These are phyloP conservation scores for Rhamnella rubrinervis DNA, from an alignment of 331 rosid species.

Conservation along the genomic window DNA sequence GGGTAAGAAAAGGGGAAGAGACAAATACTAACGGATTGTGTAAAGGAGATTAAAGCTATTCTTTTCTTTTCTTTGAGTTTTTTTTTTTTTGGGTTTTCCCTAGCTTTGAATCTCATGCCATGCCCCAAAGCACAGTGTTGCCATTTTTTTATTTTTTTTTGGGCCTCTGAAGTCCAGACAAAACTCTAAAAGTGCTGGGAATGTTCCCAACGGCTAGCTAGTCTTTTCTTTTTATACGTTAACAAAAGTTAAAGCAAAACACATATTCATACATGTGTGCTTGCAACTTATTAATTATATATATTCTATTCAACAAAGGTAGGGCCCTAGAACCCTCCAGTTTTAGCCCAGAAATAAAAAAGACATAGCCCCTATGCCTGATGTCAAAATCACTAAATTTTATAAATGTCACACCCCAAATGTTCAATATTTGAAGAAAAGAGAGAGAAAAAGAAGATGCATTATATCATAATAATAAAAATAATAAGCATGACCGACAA, in stretches of 20 bases:
- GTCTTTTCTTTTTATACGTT: constrained; percentile 27
- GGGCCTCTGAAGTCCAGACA: constrained; percentile 33
- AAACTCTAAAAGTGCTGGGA: constrained; percentile 48
- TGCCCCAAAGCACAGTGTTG: constrained; percentile 26
- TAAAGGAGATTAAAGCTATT: constrained; percentile 19
- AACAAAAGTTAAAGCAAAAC: constrained; percentile 23
- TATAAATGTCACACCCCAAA: constrained; percentile 9
- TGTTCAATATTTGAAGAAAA: background rate
- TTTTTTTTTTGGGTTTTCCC: background rate
- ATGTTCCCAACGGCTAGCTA: constrained; percentile 67
- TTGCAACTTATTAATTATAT: background rate
- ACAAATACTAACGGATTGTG: constrained; percentile 19
- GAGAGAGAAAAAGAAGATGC: too few species aligned
- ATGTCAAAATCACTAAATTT: constrained; percentile 35
- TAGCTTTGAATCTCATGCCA: constrained; percentile 63
- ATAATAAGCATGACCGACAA: too few species aligned
- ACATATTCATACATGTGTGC: background rate
- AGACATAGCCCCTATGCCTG: constrained; percentile 27
- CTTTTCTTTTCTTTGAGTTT: background rate
- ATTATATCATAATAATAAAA: too few species aligned
- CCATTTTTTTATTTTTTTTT: background rate
- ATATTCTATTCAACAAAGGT: constrained; percentile 37
- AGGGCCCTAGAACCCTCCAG: constrained; percentile 30
- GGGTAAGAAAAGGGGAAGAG: constrained; percentile 18
- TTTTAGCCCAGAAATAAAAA: constrained; percentile 18